These are phyloP conservation scores for Orychophragmus violaceus DNA, from an alignment of 345 rosid species.

Conservation along the genomic window DNA sequence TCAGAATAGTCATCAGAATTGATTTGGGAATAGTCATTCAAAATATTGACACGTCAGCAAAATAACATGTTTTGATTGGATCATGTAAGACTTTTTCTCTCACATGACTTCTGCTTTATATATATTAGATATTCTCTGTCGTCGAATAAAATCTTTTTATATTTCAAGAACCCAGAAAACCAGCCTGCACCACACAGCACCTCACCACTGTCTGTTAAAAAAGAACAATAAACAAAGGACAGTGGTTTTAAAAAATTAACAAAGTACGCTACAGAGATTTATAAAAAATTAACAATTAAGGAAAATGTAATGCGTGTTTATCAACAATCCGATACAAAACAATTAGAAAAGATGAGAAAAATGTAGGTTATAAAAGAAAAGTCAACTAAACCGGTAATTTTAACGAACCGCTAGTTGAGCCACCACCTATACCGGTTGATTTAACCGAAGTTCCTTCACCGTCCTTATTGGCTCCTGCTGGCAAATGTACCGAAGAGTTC, in stretches of 20 bases:
- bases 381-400: slow-evolving; percentile 48
- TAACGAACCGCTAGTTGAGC: slow-evolving; percentile 19
- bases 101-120: no score
- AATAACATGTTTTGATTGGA: no score
- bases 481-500: slow-evolving; percentile 44
- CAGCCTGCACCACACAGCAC: neutral
- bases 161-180: neutral
- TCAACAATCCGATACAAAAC: slow-evolving; percentile 17
- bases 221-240: no score
- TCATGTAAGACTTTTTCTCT: no score
- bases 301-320: slow-evolving; percentile 17
- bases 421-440: slow-evolving; percentile 16
- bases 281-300: neutral
- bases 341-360: neutral
- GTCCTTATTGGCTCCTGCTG: slow-evolving; percentile 32
- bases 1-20: no score
- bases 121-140: slow-evolving; percentile 15
- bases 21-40: no score
- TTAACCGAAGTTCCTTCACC: slow-evolving; percentile 34
- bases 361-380: neutral
- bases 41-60: no score
- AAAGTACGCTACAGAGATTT: slow-evolving; percentile 10
- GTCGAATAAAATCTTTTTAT: slow-evolving; percentile 10
- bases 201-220: neutral
- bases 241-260: no score